phyloP scores from a whole-genome alignment of 2,329 filamentous ascomycete species.

The Penicillium sp. region DNA sequence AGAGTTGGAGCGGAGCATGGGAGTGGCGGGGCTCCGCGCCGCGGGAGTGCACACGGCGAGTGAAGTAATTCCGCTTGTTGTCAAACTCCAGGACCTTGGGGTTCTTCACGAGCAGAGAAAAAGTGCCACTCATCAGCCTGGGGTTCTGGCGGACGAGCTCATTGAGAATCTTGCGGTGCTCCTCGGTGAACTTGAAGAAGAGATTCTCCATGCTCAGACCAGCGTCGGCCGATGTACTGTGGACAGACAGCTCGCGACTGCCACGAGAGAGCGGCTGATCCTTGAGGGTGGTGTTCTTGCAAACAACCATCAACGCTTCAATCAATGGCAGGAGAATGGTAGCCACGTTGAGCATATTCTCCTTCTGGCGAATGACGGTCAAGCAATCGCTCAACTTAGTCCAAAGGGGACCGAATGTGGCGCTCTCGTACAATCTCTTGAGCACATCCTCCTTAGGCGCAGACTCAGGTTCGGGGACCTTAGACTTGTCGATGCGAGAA shows the following conservation, averaged over 20 bases:
- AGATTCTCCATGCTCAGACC: slow-evolving; percentile 73
- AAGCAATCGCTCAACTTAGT: slow-evolving; percentile 87
- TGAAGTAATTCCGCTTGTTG: slow-evolving; percentile 99
- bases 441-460: slow-evolving; percentile 81
- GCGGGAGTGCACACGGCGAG: slow-evolving; percentile 81
- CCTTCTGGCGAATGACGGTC: slow-evolving; percentile 81
- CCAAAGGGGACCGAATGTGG: slow-evolving; percentile 90
- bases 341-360: slow-evolving; percentile 95
- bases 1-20: slow-evolving; percentile 78
- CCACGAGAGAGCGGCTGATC: slow-evolving; percentile 59
- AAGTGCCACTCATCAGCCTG: slow-evolving; percentile 97
- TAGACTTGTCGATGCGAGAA: slow-evolving; percentile 62
- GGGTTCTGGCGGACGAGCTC: slow-evolving; percentile 96
- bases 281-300: slow-evolving; percentile 89
- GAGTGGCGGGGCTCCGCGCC: slow-evolving; percentile 70
- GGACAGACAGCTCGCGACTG: slow-evolving; percentile 69
- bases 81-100: slow-evolving; percentile 98
- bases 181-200: slow-evolving; percentile 97
- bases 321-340: slow-evolving; percentile 93
- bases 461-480: slow-evolving; percentile 55
- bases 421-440: slow-evolving; percentile 83
- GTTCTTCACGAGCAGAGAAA: slow-evolving; percentile 94
- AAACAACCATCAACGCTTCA: slow-evolving; percentile 97
- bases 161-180: slow-evolving; percentile 95
- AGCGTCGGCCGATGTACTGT: slow-evolving; percentile 76